Base-by-base conservation (phyloP, 345 rosid genomes). In the Gossypium herbaceum region DNA sequence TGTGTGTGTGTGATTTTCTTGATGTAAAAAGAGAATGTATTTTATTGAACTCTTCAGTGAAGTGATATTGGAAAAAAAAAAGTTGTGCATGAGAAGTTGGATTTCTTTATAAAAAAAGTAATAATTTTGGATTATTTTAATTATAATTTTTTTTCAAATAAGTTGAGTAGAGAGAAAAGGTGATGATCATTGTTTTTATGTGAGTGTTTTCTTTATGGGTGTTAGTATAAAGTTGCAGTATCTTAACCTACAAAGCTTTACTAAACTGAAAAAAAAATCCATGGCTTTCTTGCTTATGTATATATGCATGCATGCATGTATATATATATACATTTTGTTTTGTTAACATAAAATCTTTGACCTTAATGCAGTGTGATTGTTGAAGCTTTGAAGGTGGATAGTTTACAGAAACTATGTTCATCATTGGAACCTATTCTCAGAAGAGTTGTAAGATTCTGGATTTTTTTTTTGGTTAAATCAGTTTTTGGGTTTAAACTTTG, bases 371-470 rank as follows among this genome's bases (percentile, higher is more conserved):
- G 99, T 81, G 97, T 95, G 29, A 93, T 95, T 76, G 98, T 95
- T 41, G 99, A 95, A 84, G 99, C 99, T 66, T 82, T 95, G 51
- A 95, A 95, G 92, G 92, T 95, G 84, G 99, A 95, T 78, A 91
- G 98, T 81, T 82, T 95, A 73, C 98, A 95, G 76, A 95, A 93
- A 83, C 92, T 95, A 78, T 95, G 97, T 82, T 91, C 99, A 0
- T 91, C 99, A 66, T 79, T 95, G 82, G 99, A 95, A 84, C 99
- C 99, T 6, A 88, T 95, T 79, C 96, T 95, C 76, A 96, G 99
- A 2, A 85, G 96, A 79, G 97, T 95, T 83, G 98, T 92, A 82
- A 88, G 94, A 44, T 63, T 34, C 17, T 68, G 62, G 2, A 15
- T 75, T 67, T 76, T 3, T 29, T 6, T 45, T 67, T 61, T 55